Conservation (phyloP, 352 stramenopile genomes). For the Phytopythium mirpurense region DNA sequence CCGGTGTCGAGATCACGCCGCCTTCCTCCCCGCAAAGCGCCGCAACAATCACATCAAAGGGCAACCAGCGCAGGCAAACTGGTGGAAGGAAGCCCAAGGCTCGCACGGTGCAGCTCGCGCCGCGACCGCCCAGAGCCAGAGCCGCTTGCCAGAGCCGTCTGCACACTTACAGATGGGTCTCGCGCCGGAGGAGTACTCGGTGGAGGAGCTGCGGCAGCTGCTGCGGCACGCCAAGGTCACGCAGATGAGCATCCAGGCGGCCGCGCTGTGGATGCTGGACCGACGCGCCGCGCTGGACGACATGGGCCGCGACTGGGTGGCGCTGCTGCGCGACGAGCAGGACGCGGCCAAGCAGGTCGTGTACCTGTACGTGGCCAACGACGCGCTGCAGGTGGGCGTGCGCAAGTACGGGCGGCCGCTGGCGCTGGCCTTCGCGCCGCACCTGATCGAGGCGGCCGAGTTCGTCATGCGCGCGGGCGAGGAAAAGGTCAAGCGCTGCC, state of each 20-base stretch:
- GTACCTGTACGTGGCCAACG: conserved; percentile 81
- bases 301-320: conserved; percentile 58
- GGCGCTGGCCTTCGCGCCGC: conserved; percentile 47
- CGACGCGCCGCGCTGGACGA: conserved; percentile 46
- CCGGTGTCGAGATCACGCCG: neutral
- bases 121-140: too few species aligned
- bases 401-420: conserved; percentile 77
- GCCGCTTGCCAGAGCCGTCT: too few species aligned
- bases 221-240: conserved; percentile 68
- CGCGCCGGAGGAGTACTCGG: conserved; percentile 24
- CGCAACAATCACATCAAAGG: neutral
- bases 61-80: neutral
- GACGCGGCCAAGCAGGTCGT: conserved; percentile 74
- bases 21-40: neutral
- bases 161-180: too few species aligned
- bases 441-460: conserved; percentile 51
- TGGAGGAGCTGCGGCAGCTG: conserved; percentile 60
- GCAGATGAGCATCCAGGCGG: conserved; percentile 80
- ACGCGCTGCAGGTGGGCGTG: conserved; percentile 80
- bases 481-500: conserved; percentile 80
- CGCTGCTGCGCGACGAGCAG: conserved; percentile 34
- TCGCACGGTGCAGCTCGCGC: too few species aligned
- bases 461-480: conserved; percentile 63
- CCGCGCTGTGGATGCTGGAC: conserved; percentile 74
- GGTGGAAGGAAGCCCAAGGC: conserved; percentile 5